Conservation (phyloP, 805 yeast genomes). For the Candida endomychidarum region DNA sequence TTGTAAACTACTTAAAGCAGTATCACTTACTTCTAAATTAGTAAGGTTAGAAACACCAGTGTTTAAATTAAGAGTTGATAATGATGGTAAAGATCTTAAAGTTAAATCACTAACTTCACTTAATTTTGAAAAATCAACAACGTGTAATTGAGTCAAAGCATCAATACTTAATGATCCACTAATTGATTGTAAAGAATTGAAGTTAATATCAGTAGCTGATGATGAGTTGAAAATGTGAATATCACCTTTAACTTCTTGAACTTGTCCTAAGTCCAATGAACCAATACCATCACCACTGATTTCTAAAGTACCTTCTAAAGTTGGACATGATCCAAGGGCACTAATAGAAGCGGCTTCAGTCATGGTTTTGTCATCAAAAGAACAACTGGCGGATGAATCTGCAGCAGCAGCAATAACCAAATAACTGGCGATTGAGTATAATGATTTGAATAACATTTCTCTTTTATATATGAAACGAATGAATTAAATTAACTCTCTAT, state of each 20-base stretch:
- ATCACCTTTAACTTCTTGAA: conserved; percentile 30
- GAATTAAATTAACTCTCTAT: not conserved
- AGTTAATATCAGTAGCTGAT: conserved; percentile 32
- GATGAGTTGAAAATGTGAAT: conserved; percentile 40
- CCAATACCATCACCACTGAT: conserved; percentile 34
- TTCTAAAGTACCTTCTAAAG: conserved; percentile 40
- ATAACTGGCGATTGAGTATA: conserved; percentile 9
- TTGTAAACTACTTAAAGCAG: conserved; percentile 38
- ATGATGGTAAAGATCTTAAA: conserved; percentile 42
- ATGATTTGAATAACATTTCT: conserved; percentile 14
- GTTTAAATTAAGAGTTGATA: conserved; percentile 37
- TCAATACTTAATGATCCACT: conserved; percentile 36
- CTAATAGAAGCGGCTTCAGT: conserved; percentile 38
- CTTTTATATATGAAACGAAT: not conserved
- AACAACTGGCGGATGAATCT: conserved; percentile 24
- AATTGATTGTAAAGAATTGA: conserved; percentile 29
- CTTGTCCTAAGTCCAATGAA: conserved; percentile 28
- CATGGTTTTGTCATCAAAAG: conserved; percentile 37
- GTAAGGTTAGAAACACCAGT: conserved; percentile 34
- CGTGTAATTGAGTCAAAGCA: conserved; percentile 40
- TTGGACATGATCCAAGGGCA: conserved; percentile 38
- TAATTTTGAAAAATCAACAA: conserved; percentile 35
- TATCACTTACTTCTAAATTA: conserved; percentile 38
- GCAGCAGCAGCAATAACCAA: conserved; percentile 7
- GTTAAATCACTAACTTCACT: conserved; percentile 28